Evolutionary conservation across 1,139 yeast species (phyloP).

Genomic region (Diutina sp.): DNA sequence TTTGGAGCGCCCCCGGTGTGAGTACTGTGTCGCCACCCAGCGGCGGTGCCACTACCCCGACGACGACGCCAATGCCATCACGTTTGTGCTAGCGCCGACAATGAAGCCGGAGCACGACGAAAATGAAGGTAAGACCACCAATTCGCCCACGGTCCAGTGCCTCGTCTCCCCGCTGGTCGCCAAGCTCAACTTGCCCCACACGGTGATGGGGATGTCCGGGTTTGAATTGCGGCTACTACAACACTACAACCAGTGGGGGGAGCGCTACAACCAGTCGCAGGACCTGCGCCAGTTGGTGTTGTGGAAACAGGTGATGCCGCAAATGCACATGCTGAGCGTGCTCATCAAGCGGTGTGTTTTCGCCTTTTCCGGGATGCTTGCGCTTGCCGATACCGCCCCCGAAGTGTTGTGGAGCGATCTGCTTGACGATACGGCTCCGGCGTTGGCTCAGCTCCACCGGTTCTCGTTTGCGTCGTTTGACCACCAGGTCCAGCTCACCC

Average conservation of each 20-base stretch:
- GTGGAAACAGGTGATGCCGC: not conserved
- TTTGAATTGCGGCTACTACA: not conserved
- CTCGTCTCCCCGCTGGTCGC: not conserved
- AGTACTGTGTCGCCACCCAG: conserved; percentile 1
- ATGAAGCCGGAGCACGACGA: not conserved
- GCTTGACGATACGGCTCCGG: not conserved
- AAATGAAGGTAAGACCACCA: too few relatives aligned
- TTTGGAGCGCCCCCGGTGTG: conserved; percentile 1
- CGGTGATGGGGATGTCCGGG: not conserved
- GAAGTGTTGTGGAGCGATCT: not conserved
- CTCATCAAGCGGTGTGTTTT: not conserved
- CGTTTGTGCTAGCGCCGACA: not conserved
- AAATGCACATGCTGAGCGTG: not conserved
- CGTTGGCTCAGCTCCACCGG: not conserved
- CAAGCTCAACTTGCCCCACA: not conserved
- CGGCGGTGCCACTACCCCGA: not conserved
- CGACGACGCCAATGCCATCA: not conserved
- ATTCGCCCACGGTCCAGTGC: not conserved
- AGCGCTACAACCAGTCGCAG: not conserved
- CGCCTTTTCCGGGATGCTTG: not conserved
- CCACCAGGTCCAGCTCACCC: not conserved
- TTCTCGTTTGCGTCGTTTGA: not conserved
- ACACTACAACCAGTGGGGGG: not conserved
- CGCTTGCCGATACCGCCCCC: not conserved
- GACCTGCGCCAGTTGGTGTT: not conserved